These are phyloP conservation scores for Candida saitoana DNA, from an alignment of 805 yeast genomes.

Conservation along the genomic window DNA sequence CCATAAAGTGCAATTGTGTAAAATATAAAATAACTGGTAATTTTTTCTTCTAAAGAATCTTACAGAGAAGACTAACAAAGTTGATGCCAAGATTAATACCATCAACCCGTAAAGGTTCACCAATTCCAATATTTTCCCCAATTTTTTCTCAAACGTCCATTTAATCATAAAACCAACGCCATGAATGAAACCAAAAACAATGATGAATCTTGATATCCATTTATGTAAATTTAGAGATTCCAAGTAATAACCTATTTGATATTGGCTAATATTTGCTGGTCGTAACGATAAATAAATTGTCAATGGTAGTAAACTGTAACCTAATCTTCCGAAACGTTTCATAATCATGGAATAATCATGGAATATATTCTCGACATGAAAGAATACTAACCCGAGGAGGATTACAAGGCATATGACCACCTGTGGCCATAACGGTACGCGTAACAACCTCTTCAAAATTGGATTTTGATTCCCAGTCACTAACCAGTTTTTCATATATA, in stretches of 20 bases:
- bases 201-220: conserved; percentile 63
- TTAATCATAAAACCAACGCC: conserved; percentile 46
- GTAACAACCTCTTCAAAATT: conserved; percentile 16
- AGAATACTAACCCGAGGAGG: conserved; percentile 24
- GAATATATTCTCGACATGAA: conserved; percentile 29
- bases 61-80: conserved; percentile 45
- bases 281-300: conserved; percentile 52
- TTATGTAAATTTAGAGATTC: conserved; percentile 58
- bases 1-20: conserved; percentile 53
- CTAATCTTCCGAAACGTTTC: conserved; percentile 60
- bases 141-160: conserved; percentile 42
- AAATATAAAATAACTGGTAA: conserved; percentile 52
- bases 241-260: conserved; percentile 43
- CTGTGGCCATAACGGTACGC: conserved; percentile 31
- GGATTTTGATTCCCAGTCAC: conserved; percentile 1
- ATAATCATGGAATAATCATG: conserved; percentile 31
- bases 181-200: conserved; percentile 46
- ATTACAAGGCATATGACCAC: conserved; percentile 32
- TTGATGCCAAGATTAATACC: conserved; percentile 29
- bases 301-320: conserved; percentile 56
- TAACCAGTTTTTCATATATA: conserved; percentile 6
- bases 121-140: conserved; percentile 20
- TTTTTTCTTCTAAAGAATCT: conserved; percentile 44
- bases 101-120: conserved; percentile 52
- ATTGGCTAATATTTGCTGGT: conserved; percentile 35